phyloP scores from a whole-genome alignment of 345 rosid genomes.

The Eucalyptus paniculata region DNA sequence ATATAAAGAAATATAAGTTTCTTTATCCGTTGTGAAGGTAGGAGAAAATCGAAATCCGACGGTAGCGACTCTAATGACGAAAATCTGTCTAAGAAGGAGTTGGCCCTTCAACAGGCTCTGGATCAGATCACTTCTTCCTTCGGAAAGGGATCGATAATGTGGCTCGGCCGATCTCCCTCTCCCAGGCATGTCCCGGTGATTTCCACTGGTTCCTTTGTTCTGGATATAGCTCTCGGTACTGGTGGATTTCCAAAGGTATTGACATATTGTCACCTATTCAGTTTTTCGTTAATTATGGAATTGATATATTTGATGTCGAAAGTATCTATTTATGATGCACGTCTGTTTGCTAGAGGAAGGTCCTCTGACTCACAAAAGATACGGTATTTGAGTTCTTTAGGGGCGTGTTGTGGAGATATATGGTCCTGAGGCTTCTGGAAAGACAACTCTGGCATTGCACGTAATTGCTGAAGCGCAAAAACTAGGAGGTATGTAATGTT shows the following conservation, averaged over 20 bases:
- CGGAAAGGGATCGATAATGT: conserved; percentile 93
- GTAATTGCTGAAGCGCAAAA: conserved; percentile 97
- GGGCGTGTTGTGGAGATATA: conserved; percentile 96
- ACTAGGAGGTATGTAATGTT: conserved; percentile 61
- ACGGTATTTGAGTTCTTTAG: conserved; percentile 13
- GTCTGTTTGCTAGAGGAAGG: not conserved
- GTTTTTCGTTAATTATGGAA: not conserved
- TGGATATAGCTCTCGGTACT: conserved; percentile 73
- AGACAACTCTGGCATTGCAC: conserved; percentile 93
- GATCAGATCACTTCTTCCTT: conserved; percentile 75
- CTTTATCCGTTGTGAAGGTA: conserved; percentile 28
- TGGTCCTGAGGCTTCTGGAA: conserved; percentile 99
- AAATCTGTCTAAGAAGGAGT: conserved; percentile 67
- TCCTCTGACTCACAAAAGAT: not conserved
- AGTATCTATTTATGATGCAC: not conserved
- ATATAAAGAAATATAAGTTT: not conserved
- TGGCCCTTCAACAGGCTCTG: conserved; percentile 79
- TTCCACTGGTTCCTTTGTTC: conserved; percentile 85
- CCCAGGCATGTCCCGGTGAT: conserved; percentile 66
- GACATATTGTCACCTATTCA: not conserved
- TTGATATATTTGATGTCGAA: not conserved
- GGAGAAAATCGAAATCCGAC: conserved; percentile 57
- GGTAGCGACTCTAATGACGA: conserved; percentile 66
- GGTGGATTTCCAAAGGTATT: conserved; percentile 98
- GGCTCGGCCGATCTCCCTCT: conserved; percentile 67